Conservation (phyloP, 495 filamentous ascomycete genomes). For the Lasiosphaeria miniovina region DNA sequence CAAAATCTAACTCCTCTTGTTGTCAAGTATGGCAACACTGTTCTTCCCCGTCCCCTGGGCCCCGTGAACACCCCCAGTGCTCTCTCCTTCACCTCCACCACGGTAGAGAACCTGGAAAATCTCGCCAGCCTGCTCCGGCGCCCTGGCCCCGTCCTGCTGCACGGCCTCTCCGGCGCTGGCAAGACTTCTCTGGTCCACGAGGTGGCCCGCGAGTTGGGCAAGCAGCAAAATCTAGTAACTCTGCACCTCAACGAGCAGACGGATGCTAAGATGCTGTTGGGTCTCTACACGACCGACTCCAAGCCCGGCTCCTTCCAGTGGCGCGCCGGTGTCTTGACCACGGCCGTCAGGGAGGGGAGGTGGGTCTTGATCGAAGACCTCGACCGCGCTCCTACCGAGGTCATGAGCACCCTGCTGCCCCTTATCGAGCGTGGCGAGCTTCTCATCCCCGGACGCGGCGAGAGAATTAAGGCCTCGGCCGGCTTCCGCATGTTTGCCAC, state of each 20-base stretch:
- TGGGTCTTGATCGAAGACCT: slow-evolving; percentile 98
- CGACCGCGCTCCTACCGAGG: slow-evolving; percentile 91
- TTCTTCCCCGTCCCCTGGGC: slow-evolving; percentile 64
- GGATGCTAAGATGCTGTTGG: slow-evolving; percentile 91
- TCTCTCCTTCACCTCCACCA: slow-evolving; percentile 71
- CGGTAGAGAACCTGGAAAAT: slow-evolving; percentile 61
- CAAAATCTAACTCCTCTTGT: slow-evolving; percentile 41
- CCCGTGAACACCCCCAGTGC: slow-evolving; percentile 47
- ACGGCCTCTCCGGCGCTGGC: slow-evolving; percentile 81
- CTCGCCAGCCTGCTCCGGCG: slow-evolving; percentile 64
- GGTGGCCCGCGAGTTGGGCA: slow-evolving; percentile 71
- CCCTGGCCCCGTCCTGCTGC: slow-evolving; percentile 69
- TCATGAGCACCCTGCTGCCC: slow-evolving; percentile 85
- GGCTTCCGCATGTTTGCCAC: slow-evolving; percentile 91
- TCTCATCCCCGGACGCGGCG: slow-evolving; percentile 78
- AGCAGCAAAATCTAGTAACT: slow-evolving; percentile 74
- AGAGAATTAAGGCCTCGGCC: slow-evolving; percentile 73
- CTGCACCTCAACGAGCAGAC: slow-evolving; percentile 96
- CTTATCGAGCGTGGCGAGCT: slow-evolving; percentile 87
- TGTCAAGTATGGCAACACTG: slow-evolving; percentile 53
- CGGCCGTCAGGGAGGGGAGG: slow-evolving; percentile 85
- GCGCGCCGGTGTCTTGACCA: slow-evolving; percentile 91
- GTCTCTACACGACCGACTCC: slow-evolving; percentile 82
- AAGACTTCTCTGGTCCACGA: slow-evolving; percentile 88
- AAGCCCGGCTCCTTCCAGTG: slow-evolving; percentile 86